phyloP scores from a whole-genome alignment of 2,329 filamentous ascomycete species.

The Stachybotrys chlorohalonatus region DNA sequence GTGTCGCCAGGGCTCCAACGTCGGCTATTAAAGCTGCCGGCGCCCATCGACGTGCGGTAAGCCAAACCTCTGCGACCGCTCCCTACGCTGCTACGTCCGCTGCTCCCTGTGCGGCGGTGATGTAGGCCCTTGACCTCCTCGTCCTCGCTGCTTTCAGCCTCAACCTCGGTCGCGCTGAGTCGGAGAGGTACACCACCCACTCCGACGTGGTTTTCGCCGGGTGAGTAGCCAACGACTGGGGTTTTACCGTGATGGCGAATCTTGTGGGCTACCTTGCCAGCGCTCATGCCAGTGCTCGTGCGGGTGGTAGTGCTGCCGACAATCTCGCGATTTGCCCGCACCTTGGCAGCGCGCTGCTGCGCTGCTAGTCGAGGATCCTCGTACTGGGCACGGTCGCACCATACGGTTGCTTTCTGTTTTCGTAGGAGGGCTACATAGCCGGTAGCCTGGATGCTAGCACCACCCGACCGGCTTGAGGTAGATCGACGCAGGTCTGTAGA shows the following conservation, averaged over 20 bases:
- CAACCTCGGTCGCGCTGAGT: slow-evolving; percentile 89
- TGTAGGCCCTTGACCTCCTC: slow-evolving; percentile 45
- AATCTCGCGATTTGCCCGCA: slow-evolving; percentile 77
- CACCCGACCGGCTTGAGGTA: slow-evolving; percentile 68
- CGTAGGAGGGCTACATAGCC: slow-evolving; percentile 94
- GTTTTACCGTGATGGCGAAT: slow-evolving; percentile 81
- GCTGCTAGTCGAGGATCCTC: slow-evolving; percentile 80
- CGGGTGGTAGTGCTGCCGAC: slow-evolving; percentile 45
- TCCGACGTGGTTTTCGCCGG: slow-evolving; percentile 64
- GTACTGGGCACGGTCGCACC: slow-evolving; percentile 90
- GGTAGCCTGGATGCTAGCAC: slow-evolving; percentile 43
- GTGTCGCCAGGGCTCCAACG: slow-evolving; percentile 46
- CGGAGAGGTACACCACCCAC: slow-evolving; percentile 80
- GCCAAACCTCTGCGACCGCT: slow-evolving; percentile 39
- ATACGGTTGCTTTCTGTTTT: slow-evolving; percentile 95
- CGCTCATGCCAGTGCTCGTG: slow-evolving; percentile 53
- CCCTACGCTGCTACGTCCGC: slow-evolving; percentile 60
- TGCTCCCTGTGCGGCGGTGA: slow-evolving; percentile 67
- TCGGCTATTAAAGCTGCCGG: slow-evolving; percentile 28
- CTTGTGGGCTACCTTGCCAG: slow-evolving; percentile 67
- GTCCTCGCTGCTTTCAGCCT: slow-evolving; percentile 76
- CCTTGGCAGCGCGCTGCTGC: slow-evolving; percentile 79
- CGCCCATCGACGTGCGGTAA: slow-evolving; percentile 43
- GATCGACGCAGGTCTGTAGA: slow-evolving; percentile 60
- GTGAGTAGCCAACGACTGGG: slow-evolving; percentile 68